These are phyloP conservation scores for Phytophthora cactorum DNA, from an alignment of 352 stramenopile species.

Conservation along the genomic window DNA sequence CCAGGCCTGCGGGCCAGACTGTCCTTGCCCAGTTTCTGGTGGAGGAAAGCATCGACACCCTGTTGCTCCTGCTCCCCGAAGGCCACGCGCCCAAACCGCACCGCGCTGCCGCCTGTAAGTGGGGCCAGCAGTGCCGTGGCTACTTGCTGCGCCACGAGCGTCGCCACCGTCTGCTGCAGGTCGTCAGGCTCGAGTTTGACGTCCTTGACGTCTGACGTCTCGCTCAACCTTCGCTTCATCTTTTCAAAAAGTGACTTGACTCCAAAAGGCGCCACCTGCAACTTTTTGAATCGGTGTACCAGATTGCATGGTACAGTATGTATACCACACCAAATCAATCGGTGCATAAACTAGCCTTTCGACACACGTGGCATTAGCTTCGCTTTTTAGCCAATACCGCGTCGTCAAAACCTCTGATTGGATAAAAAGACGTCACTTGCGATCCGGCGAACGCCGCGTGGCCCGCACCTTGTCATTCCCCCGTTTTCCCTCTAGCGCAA, in stretches of 20 bases:
- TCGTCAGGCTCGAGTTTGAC: conserved; percentile 26
- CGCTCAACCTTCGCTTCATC: conserved; percentile 55
- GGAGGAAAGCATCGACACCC: conserved; percentile 73
- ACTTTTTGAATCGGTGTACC: conserved; percentile 1
- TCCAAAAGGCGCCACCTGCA: conserved; percentile 15
- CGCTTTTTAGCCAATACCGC: conserved; percentile 18
- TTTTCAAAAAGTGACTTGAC: conserved; percentile 6
- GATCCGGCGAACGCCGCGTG: conserved; percentile 36
- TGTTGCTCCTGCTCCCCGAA: conserved; percentile 60
- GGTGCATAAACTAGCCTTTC: not conserved
- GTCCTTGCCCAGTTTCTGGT: conserved; percentile 85
- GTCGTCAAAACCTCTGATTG: not conserved
- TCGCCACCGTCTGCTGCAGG: conserved; percentile 48
- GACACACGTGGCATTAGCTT: conserved; percentile 24
- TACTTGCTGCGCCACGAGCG: conserved; percentile 48
- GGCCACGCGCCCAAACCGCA: conserved; percentile 64
- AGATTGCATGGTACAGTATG: not conserved
- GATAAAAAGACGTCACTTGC: conserved; percentile 21
- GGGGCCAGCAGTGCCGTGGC: conserved; percentile 14
- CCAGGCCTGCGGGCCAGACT: conserved; percentile 70
- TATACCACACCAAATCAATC: conserved; percentile 1
- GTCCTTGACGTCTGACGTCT: conserved; percentile 16
- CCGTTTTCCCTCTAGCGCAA: conserved; percentile 15
- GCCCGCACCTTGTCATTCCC: conserved; percentile 27
- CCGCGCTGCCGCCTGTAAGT: not conserved